Base-by-base conservation (phyloP, 2,329 filamentous ascomycete genomes). In the Geoglossum cookeanum region DNA sequence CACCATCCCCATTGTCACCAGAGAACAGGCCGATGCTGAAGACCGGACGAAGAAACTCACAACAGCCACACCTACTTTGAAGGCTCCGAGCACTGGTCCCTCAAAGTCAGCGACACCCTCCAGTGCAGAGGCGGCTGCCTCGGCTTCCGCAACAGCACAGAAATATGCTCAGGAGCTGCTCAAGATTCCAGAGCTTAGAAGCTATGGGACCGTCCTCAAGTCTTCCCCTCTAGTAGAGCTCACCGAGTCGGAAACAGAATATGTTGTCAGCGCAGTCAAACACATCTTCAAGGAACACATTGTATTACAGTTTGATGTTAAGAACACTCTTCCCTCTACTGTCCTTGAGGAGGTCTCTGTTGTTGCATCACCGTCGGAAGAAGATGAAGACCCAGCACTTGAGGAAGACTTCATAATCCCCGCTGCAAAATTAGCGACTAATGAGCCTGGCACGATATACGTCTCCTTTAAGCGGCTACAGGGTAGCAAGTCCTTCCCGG, bases 261-360 rank as follows among this genome's bases (percentile, higher is more conserved):
- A 98, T 65, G 89, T 96, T 55, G 92, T 98, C 60, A 83, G 79
- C 39, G 83, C 92, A 27, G 80, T 96, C 71, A 98, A 98, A 76
- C 92, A 98, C 68, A 82, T 98, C 65, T 98, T 96, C 82, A 94
- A 94, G 73, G 87, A 95, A 68, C 87, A 97, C 67, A 76, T 98
- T 66, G 91, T 98, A 37, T 74, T 98, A 57, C 92, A 98, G 68
- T 98, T 92, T 70, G 87, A 97, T 68, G 83, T 98, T 69, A 97
- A 94, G 78, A 98, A 98, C 75, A 98, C 92, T 1, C 77, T 98
- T 9, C 84, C 87, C 11, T 87, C 90, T 60, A 94, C 89, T 15
- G 80, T 98, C 32, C 77, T 97, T 37, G 88, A 95, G 68, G 87
- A 94, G 61, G 88, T 94, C 15, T 88, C 87, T 0, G 81, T 95